These are phyloP conservation scores for Trametes maxima DNA, from an alignment of 768 basidiomycete genomes.

Conservation along the genomic window DNA sequence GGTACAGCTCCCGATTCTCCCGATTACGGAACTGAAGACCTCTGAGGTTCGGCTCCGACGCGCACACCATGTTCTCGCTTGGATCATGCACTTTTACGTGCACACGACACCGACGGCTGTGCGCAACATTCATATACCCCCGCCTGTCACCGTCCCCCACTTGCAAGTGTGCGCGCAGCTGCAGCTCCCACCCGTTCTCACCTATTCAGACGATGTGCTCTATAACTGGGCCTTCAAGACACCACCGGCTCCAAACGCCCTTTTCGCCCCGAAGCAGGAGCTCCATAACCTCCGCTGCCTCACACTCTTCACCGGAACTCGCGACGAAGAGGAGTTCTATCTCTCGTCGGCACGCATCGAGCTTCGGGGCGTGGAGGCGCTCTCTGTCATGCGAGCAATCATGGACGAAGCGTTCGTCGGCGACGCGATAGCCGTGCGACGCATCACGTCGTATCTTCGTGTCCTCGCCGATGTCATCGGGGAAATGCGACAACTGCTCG, in stretches of 20 bases:
- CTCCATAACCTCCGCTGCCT: conserved; percentile 63
- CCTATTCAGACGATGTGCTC: conserved; percentile 89
- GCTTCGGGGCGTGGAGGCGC: conserved; percentile 78
- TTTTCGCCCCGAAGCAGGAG: conserved; percentile 38
- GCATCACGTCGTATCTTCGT: conserved; percentile 61
- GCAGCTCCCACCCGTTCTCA: conserved; percentile 83
- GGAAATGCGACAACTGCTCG: conserved; percentile 60
- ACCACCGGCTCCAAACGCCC: conserved; percentile 15
- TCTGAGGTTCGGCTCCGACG: conserved; percentile 54
- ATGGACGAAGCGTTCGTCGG: conserved; percentile 89
- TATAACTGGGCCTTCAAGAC: conserved; percentile 71
- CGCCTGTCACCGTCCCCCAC: conserved; percentile 71
- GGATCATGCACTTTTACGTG: conserved; percentile 59
- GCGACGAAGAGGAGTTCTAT: conserved; percentile 87
- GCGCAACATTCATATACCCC: conserved; percentile 60
- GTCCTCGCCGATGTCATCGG: conserved; percentile 67
- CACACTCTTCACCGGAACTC: conserved; percentile 75
- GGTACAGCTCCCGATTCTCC: conserved; percentile 44
- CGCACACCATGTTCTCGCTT: conserved; percentile 57
- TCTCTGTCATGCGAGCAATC: conserved; percentile 81
- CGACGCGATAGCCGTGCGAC: conserved; percentile 48
- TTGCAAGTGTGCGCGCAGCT: conserved; percentile 69
- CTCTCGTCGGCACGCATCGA: conserved; percentile 86
- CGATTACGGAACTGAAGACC: conserved; percentile 36
- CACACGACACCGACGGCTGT: conserved; percentile 40